Evolutionary conservation across 2,329 filamentous ascomycete genomes (phyloP).

Genomic region (Colletotrichum agaves): DNA sequence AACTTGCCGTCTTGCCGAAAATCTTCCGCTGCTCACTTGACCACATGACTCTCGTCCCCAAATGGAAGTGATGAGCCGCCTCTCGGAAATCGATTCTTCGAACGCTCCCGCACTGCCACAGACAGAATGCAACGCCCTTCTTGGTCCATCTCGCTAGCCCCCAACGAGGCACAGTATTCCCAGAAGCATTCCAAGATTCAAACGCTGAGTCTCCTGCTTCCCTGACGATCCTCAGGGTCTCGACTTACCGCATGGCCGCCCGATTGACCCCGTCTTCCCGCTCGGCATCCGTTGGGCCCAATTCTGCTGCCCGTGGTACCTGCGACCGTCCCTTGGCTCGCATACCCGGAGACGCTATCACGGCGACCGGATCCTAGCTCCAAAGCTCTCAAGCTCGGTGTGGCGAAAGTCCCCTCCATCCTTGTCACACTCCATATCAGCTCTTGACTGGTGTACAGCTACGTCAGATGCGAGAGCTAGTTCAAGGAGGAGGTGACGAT

Average conservation of each 20-base stretch:
- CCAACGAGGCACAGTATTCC: constrained; percentile 27
- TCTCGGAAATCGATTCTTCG: background rate
- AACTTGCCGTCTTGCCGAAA: constrained; percentile 29
- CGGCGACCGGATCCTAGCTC: constrained; percentile 6
- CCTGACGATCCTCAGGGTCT: constrained; percentile 29
- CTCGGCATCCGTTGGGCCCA: constrained; percentile 1
- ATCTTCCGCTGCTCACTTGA: constrained; percentile 35
- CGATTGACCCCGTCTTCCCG: constrained; percentile 11
- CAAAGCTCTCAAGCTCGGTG: background rate
- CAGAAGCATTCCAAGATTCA: constrained; percentile 23
- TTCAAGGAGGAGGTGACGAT: constrained; percentile 11
- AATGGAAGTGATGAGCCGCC: constrained; percentile 27
- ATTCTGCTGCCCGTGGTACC: constrained; percentile 22
- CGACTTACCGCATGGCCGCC: background rate
- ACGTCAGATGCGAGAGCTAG: constrained; percentile 1
- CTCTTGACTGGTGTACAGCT: constrained; percentile 5
- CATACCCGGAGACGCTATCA: constrained; percentile 8
- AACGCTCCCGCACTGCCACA: constrained; percentile 21
- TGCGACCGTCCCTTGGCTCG: constrained; percentile 29
- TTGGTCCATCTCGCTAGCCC: background rate
- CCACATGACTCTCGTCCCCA: constrained; percentile 18
- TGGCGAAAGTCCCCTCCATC: constrained; percentile 7
- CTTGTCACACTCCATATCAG: constrained; percentile 13
- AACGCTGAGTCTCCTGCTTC: constrained; percentile 24
- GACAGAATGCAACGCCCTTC: constrained; percentile 13